Percentiles rank a stretch among this genome's conserved stretches.
These are phyloP conservation scores for Chloropicon primus DNA, from an alignment of 139 green algal genomes.

Conservation along the genomic window DNA sequence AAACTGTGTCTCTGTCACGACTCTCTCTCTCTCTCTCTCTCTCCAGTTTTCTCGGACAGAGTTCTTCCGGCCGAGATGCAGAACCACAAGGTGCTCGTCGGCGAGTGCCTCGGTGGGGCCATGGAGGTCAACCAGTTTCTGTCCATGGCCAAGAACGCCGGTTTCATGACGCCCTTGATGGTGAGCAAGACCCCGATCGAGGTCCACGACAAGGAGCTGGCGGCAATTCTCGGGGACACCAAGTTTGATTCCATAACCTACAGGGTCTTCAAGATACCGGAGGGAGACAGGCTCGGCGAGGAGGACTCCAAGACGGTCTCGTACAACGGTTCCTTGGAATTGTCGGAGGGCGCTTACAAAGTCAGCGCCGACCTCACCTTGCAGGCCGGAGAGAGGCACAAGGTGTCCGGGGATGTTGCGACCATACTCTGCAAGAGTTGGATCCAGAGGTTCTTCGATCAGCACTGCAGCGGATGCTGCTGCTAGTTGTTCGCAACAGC, in stretches of 20 bases:
- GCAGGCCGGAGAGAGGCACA: neutral
- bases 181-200: constrained; percentile 38
- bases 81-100: constrained; percentile 51
- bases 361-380: neutral
- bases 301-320: neutral
- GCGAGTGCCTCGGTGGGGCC: constrained; percentile 87
- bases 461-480: neutral
- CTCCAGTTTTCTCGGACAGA: constrained; percentile 83
- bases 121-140: constrained; percentile 90
- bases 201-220: constrained; percentile 60
- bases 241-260: constrained; percentile 90
- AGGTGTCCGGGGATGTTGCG: neutral
- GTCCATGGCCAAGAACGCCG: constrained; percentile 44
- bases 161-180: constrained; percentile 71
- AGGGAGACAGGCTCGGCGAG: neutral
- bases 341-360: neutral
- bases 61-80: constrained; percentile 40
- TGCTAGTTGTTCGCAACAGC: no score
- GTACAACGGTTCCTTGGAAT: neutral
- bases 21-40: no score
- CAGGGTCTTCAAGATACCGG: constrained; percentile 89
- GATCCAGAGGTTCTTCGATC: neutral
- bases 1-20: no score
- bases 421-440: neutral
- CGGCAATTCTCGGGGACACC: constrained; percentile 57